phyloP scores from a whole-genome alignment of 495 filamentous ascomycete species.

The Podospora comata region DNA sequence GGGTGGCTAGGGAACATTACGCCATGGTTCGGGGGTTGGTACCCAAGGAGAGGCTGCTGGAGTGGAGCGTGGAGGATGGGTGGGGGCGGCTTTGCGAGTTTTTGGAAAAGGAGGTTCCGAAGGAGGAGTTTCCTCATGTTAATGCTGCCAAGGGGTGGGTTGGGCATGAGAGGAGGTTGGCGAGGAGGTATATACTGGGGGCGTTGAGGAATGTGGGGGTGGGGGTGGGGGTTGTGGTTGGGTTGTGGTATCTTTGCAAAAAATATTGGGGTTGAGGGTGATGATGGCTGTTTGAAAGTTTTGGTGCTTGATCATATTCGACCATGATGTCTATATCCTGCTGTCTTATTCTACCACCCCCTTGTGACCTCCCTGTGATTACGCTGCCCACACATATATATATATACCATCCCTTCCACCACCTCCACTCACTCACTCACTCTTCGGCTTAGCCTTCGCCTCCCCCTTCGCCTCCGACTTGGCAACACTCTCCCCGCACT shows the following conservation, averaged over 20 bases:
- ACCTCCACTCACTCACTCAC: background rate
- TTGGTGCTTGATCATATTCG: no score
- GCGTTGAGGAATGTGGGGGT: background rate
- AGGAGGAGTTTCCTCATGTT: slow-evolving; percentile 40
- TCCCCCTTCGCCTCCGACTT: background rate
- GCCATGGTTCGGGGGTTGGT: slow-evolving; percentile 37
- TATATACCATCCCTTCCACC: background rate
- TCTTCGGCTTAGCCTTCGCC: slow-evolving; percentile 7
- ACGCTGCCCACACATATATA: no score
- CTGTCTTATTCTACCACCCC: no score
- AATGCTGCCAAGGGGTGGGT: slow-evolving; percentile 19
- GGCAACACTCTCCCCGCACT: slow-evolving; percentile 37
- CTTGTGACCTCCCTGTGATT: no score
- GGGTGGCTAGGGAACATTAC: slow-evolving; percentile 28
- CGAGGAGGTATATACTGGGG: background rate
- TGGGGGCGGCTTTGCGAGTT: slow-evolving; percentile 52
- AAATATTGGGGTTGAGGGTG: no score
- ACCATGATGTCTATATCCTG: no score
- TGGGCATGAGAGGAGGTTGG: background rate
- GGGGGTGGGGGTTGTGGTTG: no score
- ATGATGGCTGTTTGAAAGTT: no score
- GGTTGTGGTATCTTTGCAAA: no score
- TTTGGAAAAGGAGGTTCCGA: slow-evolving; percentile 43
- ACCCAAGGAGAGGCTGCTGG: slow-evolving; percentile 44
- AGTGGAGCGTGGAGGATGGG: slow-evolving; percentile 47